Base-by-base conservation (phyloP, 176 grass and related monocot species). In the Zoysia japonica region DNA sequence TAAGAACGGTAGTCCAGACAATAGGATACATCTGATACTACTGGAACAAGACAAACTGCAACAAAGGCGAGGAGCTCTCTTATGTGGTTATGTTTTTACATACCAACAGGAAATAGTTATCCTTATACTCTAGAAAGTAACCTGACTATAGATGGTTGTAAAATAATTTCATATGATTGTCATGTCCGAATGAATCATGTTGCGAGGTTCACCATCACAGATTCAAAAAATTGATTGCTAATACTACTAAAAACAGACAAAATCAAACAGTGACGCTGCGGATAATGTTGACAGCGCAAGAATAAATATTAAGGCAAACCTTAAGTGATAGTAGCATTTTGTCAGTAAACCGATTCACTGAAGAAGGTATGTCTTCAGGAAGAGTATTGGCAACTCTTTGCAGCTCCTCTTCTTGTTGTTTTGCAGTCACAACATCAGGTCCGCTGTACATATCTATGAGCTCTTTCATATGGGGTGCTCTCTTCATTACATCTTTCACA, bases 351-450 rank as follows among this genome's bases (percentile, higher is more conserved):
- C 78, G 87, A 64, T 89, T 98, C 16, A 93, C 92, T 88, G 88
- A 94, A 80, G 83, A 80, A n/a, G 87, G 96, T 44, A 83, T 86
- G 64, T 81, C 89, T 59, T 77, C 67, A 51, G 84, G 96, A 72
- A 98, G 80, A 79, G 92, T 98, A 70, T 71, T 85, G 44, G 92
- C 96, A 78, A 94, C 92, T 83, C 92, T 84, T 73, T 90, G 77
- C 81, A 98, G 72, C 74, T 98, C 96, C 57, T 79, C 54, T 61
- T 94, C 89, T 83, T 98, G 90, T 85, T 98, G 78, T 78, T 94
- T 98, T 79, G 92, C 90, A 83, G 92, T 89, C 74, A 98, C 84
- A 47, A 79, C 71, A 65, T 93, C 92, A 83, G 92, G 92, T 3
- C 92, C 88, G 7, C 76, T 82, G 66, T 91, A 98, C 75, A 83